Evolutionary conservation across 2,329 filamentous ascomycete genomes (phyloP).

Genomic region (Ophiosphaerella herpotricha): DNA sequence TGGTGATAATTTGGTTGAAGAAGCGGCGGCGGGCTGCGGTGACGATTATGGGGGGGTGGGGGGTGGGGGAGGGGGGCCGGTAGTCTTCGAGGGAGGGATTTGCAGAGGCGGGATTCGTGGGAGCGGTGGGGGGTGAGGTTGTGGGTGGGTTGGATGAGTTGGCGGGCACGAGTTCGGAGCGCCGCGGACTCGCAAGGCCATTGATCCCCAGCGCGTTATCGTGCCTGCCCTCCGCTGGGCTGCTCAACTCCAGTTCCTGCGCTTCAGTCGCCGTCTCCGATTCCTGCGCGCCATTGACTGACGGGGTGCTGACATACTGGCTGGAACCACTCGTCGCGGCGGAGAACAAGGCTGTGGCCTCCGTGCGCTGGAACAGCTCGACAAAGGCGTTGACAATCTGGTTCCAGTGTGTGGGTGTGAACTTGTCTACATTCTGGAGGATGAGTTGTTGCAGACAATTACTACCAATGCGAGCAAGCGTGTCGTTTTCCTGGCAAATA

Average conservation of each 20-base stretch:
- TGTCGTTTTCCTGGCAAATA: slow-evolving; percentile 99
- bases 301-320: slow-evolving; percentile 46
- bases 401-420: slow-evolving; percentile 83
- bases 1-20: slow-evolving; percentile 99
- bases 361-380: slow-evolving; percentile 91
- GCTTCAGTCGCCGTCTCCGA: no score
- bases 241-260: no score
- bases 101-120: slow-evolving; percentile 27
- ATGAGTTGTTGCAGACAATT: slow-evolving; percentile 98
- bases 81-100: slow-evolving; percentile 74
- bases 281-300: slow-evolving; percentile 52
- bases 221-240: background rate
- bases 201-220: slow-evolving; percentile 55
- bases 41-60: slow-evolving; percentile 88
- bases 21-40: slow-evolving; percentile 91
- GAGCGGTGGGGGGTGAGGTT: slow-evolving; percentile 42
- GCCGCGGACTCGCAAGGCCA: slow-evolving; percentile 37
- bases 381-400: slow-evolving; percentile 96
- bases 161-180: slow-evolving; percentile 33
- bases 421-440: slow-evolving; percentile 93
- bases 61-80: slow-evolving; percentile 65
- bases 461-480: slow-evolving; percentile 94
- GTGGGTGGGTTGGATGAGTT: slow-evolving; percentile 33
- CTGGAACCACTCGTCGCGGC: slow-evolving; percentile 63
- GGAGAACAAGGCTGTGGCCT: slow-evolving; percentile 92